Percentiles rank a stretch among this genome's conserved stretches.
phyloP scores from a whole-genome alignment of 768 basidiomycete genomes.

The Pulveroboletus sp. region DNA sequence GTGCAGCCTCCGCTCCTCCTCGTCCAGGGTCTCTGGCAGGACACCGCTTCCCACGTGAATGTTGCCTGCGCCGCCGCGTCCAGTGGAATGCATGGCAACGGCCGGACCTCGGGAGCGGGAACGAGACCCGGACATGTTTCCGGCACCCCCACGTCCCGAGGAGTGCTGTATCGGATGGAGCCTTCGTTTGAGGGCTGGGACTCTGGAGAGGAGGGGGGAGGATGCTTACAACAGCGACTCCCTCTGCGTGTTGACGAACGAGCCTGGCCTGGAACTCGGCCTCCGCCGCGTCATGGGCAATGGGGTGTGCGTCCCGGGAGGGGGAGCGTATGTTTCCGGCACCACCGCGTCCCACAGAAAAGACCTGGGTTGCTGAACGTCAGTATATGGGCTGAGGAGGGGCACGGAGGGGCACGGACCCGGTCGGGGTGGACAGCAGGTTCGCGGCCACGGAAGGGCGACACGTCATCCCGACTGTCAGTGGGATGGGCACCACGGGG shows the following conservation, averaged over 20 bases:
- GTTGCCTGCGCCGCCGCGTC: constrained; percentile 65
- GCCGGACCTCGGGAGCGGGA: constrained; percentile 44
- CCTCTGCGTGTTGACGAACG: constrained; percentile 26
- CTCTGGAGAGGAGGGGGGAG: not conserved
- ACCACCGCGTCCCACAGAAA: constrained; percentile 73
- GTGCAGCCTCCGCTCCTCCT: constrained; percentile 32
- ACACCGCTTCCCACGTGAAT: constrained; percentile 32
- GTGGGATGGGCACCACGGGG: constrained; percentile 42
- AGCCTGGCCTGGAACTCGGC: constrained; percentile 21
- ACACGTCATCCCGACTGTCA: constrained; percentile 44
- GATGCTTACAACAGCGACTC: constrained; percentile 31
- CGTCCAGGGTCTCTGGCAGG: constrained; percentile 26
- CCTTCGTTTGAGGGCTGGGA: not conserved
- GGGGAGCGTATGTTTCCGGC: constrained; percentile 81
- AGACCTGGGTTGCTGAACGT: constrained; percentile 11
- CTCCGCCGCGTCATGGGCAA: constrained; percentile 25
- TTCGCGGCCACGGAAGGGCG: constrained; percentile 54
- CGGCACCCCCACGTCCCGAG: constrained; percentile 59
- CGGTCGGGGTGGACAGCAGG: constrained; percentile 21
- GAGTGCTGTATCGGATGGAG: constrained; percentile 40
- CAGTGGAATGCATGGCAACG: constrained; percentile 42
- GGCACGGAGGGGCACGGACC: constrained; percentile 24
- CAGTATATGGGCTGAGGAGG: not conserved
- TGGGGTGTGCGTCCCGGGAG: constrained; percentile 47
- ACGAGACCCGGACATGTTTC: constrained; percentile 53